A percentile compares a stretch with the other conserved stretches of the same genome.
These are phyloP conservation scores for Tetrapisispora arboricola DNA, from an alignment of 805 yeast species.

Conservation along the genomic window DNA sequence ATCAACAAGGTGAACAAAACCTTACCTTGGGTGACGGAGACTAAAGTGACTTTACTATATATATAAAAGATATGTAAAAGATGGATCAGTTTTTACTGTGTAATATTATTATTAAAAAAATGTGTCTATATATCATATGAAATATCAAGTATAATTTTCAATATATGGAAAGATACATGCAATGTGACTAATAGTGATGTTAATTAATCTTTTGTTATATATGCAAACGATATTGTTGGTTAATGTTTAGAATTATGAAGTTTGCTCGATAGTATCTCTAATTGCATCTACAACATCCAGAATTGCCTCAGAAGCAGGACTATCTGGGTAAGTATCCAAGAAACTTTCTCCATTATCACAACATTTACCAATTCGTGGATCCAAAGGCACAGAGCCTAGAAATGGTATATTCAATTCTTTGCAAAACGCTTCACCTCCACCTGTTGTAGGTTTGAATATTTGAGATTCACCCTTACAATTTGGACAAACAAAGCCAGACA, in stretches of 20 bases:
- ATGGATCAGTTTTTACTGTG: too few species aligned
- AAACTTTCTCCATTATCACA: slow-evolving; percentile 85
- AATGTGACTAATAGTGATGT: background rate
- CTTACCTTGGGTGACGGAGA: slow-evolving; percentile 14
- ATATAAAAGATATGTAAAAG: too few species aligned
- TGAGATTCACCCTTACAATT: slow-evolving; percentile 81
- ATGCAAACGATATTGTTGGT: background rate
- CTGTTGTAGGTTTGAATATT: slow-evolving; percentile 91
- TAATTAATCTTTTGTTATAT: background rate
- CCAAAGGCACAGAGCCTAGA: slow-evolving; percentile 88
- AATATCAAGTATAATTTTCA: too few species aligned
- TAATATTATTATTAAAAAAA: background rate
- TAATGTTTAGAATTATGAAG: too few species aligned
- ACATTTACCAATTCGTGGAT: slow-evolving; percentile 83
- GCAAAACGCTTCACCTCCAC: slow-evolving; percentile 85
- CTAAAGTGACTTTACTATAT: slow-evolving; percentile 6
- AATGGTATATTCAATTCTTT: slow-evolving; percentile 68
- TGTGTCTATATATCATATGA: background rate
- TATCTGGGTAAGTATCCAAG: slow-evolving; percentile 73
- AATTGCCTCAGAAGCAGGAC: slow-evolving; percentile 86
- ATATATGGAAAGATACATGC: too few species aligned
- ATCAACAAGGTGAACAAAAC: slow-evolving; percentile 7
- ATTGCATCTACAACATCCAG: slow-evolving; percentile 69
- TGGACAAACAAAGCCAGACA: slow-evolving; percentile 98
- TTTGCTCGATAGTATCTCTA: slow-evolving; percentile 42